These are phyloP conservation scores for Euclidium syriacum DNA, from an alignment of 345 rosid genomes.

Conservation along the genomic window DNA sequence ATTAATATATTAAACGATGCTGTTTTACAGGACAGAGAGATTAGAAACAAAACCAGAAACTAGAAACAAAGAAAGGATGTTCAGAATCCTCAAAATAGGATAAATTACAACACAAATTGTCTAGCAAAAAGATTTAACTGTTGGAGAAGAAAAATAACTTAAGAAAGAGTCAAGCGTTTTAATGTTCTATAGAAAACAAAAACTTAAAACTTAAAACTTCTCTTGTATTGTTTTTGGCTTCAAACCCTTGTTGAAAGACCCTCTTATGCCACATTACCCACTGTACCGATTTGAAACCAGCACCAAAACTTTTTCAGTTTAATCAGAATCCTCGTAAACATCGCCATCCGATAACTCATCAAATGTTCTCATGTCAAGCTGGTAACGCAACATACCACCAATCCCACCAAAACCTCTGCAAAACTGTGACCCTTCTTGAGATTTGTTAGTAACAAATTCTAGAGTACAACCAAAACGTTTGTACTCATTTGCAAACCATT, in stretches of 20 bases:
- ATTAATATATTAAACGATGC: too few relatives aligned
- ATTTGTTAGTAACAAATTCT: slow-evolving; percentile 85
- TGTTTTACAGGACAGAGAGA: too few relatives aligned
- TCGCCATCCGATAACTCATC: slow-evolving; percentile 77
- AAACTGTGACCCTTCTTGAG: slow-evolving; percentile 94
- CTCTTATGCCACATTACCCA: slow-evolving; percentile 17
- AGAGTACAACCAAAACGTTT: slow-evolving; percentile 75
- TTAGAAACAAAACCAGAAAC: not conserved
- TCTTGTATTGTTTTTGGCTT: not conserved
- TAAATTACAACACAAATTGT: slow-evolving; percentile 30
- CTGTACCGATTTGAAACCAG: slow-evolving; percentile 10
- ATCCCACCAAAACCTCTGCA: slow-evolving; percentile 94
- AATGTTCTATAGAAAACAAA: slow-evolving; percentile 9
- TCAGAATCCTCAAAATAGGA: slow-evolving; percentile 9
- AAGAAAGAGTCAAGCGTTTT: not conserved
- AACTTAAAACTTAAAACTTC: not conserved
- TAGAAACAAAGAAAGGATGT: not conserved
- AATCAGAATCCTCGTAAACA: slow-evolving; percentile 75
- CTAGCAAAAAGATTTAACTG: slow-evolving; percentile 1
- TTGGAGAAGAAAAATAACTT: not conserved
- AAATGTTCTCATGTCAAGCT: slow-evolving; percentile 78
- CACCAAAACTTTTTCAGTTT: slow-evolving; percentile 18
- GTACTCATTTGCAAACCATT: slow-evolving; percentile 93
- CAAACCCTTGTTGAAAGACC: slow-evolving; percentile 1
- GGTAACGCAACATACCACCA: slow-evolving; percentile 90